A percentile compares a stretch with the other conserved stretches of the same genome.
Conservation (phyloP, 192 early-diverging fungal species). For the Geranomyces variabilis region DNA sequence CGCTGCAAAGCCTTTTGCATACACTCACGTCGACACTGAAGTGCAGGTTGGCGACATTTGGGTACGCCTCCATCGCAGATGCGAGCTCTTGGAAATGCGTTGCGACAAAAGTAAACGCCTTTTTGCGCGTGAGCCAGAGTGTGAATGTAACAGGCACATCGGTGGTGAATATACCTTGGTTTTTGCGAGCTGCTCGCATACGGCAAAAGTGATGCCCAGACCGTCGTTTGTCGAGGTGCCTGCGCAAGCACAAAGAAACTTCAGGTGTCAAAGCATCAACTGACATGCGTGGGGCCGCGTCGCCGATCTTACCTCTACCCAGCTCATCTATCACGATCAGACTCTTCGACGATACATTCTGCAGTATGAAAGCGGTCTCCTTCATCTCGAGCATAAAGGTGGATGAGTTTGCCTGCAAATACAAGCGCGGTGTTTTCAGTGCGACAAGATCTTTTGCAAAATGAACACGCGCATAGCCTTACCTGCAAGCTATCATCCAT, state of each 20-base stretch:
- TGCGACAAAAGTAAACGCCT: slow-evolving; percentile 66
- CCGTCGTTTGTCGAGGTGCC: slow-evolving; percentile 74
- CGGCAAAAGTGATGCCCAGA: slow-evolving; percentile 69
- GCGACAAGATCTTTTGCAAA: too few species aligned
- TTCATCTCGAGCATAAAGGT: slow-evolving; percentile 88
- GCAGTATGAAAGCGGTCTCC: slow-evolving; percentile 81
- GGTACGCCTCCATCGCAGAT: slow-evolving; percentile 51
- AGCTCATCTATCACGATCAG: slow-evolving; percentile 92
- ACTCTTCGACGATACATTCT: slow-evolving; percentile 69
- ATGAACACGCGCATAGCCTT: not conserved
- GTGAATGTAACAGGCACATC: not conserved
- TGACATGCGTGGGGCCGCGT: not conserved
- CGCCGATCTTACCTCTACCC: slow-evolving; percentile 45
- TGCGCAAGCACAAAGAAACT: slow-evolving; percentile 35
- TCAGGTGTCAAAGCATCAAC: too few species aligned
- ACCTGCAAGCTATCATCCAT: slow-evolving; percentile 65
- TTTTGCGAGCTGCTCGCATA: slow-evolving; percentile 66
- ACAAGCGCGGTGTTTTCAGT: too few species aligned
- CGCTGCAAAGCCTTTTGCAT: not conserved
- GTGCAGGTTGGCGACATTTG: slow-evolving; percentile 65
- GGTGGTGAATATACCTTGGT: slow-evolving; percentile 20
- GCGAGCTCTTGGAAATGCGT: slow-evolving; percentile 76
- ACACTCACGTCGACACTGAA: slow-evolving; percentile 49
- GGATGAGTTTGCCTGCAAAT: slow-evolving; percentile 8
- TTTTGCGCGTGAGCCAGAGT: not conserved